A percentile compares a stretch with the other conserved stretches of the same genome.
Evolutionary conservation across 805 yeast species (phyloP).

Genomic region (Candida pseudofarinosa): DNA sequence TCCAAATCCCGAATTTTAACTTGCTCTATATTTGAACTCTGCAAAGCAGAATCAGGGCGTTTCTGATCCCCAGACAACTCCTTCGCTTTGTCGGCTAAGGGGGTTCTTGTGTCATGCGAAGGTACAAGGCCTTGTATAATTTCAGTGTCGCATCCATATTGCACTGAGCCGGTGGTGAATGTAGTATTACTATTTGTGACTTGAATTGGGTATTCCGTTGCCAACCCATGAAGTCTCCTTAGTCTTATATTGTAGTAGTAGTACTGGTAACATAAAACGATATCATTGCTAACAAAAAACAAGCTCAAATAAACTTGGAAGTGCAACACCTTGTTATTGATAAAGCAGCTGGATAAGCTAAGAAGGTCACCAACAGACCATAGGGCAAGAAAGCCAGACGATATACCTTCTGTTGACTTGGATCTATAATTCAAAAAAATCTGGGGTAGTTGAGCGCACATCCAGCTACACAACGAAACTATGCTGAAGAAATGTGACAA

Average conservation of each 20-base stretch:
- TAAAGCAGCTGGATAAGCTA: slow-evolving; percentile 43
- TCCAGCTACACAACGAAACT: slow-evolving; percentile 55
- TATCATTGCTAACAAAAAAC: slow-evolving; percentile 37
- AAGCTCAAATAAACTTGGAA: slow-evolving; percentile 39
- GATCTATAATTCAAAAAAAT: slow-evolving; percentile 53
- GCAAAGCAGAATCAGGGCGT: not conserved
- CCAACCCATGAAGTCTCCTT: not conserved
- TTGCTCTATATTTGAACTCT: not conserved
- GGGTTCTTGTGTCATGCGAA: not conserved
- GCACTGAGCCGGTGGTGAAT: not conserved
- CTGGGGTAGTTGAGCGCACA: slow-evolving; percentile 74
- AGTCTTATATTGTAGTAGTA: slow-evolving; percentile 27
- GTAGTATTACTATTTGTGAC: not conserved
- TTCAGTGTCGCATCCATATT: not conserved
- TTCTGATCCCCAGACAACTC: not conserved
- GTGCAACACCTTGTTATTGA: slow-evolving; percentile 33
- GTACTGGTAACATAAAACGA: slow-evolving; percentile 36
- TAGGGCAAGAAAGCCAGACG: slow-evolving; percentile 52
- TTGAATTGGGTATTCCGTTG: not conserved
- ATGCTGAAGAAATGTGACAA: slow-evolving; percentile 31
- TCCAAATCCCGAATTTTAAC: not conserved
- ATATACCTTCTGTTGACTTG: slow-evolving; percentile 65
- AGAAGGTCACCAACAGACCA: slow-evolving; percentile 67
- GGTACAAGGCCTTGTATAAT: not conserved
- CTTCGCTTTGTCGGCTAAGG: not conserved